A percentile compares a stretch with the other conserved stretches of the same genome.
Evolutionary conservation across 257 asterid species (phyloP).

Genomic region (Agastache rugosa): DNA sequence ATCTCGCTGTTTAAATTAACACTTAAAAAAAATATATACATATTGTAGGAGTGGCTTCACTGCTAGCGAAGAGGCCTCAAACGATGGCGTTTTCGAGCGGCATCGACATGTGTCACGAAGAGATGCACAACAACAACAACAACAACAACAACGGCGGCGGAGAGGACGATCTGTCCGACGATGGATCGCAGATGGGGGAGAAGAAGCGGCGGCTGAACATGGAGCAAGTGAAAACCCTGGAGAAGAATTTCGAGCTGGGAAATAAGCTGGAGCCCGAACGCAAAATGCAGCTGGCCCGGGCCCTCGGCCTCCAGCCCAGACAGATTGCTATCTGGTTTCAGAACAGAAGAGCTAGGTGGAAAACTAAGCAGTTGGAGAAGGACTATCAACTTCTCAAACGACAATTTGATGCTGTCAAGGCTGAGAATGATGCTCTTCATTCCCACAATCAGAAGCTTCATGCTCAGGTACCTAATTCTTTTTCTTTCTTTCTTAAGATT

Average conservation of each 20-base stretch:
- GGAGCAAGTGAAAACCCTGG: constrained; percentile 65
- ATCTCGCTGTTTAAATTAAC: not conserved
- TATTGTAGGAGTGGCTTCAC: constrained; percentile 45
- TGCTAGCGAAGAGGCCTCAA: constrained; percentile 51
- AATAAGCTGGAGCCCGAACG: constrained; percentile 70
- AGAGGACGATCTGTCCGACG: constrained; percentile 60
- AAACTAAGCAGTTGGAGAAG: constrained; percentile 61
- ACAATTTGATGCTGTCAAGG: constrained; percentile 56
- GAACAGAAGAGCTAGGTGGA: constrained; percentile 62
- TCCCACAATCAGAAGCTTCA: constrained; percentile 59
- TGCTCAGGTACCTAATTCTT: constrained; percentile 48
- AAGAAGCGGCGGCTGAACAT: constrained; percentile 63
- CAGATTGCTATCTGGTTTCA: constrained; percentile 68
- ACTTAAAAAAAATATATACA: too few species aligned
- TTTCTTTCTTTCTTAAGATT: not conserved
- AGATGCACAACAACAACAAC: constrained; percentile 31
- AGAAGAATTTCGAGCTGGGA: constrained; percentile 59
- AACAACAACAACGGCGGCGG: constrained; percentile 24
- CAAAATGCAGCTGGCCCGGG: constrained; percentile 67
- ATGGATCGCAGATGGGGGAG: constrained; percentile 62
- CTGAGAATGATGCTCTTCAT: constrained; percentile 55
- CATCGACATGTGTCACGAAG: constrained; percentile 33
- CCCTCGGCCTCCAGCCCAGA: constrained; percentile 67
- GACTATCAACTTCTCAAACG: constrained; percentile 60
- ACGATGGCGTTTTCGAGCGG: constrained; percentile 45